These are phyloP conservation scores for Calonectria multiphialidica DNA, from an alignment of 2,329 filamentous ascomycete species.

Conservation along the genomic window DNA sequence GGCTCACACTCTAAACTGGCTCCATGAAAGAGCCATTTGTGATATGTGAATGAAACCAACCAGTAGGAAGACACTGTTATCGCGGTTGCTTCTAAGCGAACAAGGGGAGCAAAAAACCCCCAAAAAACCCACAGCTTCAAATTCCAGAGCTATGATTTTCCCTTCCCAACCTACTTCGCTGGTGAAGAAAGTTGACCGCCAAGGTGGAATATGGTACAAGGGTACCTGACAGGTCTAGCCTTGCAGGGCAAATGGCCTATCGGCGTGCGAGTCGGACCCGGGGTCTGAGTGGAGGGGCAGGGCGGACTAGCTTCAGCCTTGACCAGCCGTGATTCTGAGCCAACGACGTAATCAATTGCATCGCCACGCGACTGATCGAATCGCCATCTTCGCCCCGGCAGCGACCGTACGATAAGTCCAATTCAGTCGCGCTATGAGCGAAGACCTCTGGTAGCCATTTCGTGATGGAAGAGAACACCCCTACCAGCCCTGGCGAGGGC, in stretches of 20 bases:
- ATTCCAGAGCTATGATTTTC: not conserved
- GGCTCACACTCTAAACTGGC: not conserved
- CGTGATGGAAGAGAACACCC: conserved; percentile 46
- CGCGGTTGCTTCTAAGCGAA: not conserved
- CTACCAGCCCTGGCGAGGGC: conserved; percentile 33
- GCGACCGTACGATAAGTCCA: conserved; percentile 1
- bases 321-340: conserved; percentile 22
- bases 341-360: conserved; percentile 43
- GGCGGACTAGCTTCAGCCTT: conserved; percentile 35
- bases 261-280: not conserved
- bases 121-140: not conserved
- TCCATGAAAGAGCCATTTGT: not conserved
- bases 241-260: conserved; percentile 17
- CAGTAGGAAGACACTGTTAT: not conserved
- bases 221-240: conserved; percentile 11
- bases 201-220: conserved; percentile 1
- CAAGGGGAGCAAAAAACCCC: not conserved
- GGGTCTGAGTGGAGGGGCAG: conserved; percentile 29
- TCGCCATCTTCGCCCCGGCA: not conserved
- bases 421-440: conserved; percentile 33
- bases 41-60: not conserved
- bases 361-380: conserved; percentile 10
- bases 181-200: conserved; percentile 7
- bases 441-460: conserved; percentile 15
- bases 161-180: not conserved